These are phyloP conservation scores for Metarhizium humberi DNA, from an alignment of 2,329 filamentous ascomycete species.

Conservation along the genomic window DNA sequence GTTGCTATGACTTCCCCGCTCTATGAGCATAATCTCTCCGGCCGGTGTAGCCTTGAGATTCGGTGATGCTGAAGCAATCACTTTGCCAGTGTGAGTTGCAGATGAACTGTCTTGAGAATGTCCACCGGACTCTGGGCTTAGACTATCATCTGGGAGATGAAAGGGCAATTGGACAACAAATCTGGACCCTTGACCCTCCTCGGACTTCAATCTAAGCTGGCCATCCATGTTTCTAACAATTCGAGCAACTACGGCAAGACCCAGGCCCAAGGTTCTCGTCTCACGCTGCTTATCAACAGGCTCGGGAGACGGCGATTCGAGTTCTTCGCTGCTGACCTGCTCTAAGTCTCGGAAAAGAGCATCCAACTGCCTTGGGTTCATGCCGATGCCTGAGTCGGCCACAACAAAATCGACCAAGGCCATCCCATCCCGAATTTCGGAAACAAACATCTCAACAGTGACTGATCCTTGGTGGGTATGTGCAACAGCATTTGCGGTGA, in stretches of 20 bases:
- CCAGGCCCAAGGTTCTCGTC: conserved; percentile 58
- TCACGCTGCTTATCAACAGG: conserved; percentile 20
- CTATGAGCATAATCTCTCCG: conserved; percentile 54
- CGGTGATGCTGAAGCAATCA: conserved; percentile 12
- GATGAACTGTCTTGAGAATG: conserved; percentile 1
- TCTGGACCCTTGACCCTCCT: conserved; percentile 70
- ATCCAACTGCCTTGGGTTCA: conserved; percentile 52
- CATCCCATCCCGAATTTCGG: conserved; percentile 40
- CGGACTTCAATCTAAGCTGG: conserved; percentile 74
- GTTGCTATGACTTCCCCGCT: conserved; percentile 27
- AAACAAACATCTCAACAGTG: conserved; percentile 59
- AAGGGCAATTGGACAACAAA: conserved; percentile 78
- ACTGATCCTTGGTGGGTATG: conserved; percentile 62
- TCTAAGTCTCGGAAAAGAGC: conserved; percentile 49
- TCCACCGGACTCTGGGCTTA: conserved; percentile 13
- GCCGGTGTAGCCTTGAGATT: conserved; percentile 22
- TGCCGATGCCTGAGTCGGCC: conserved; percentile 66
- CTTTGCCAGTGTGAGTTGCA: conserved; percentile 6
- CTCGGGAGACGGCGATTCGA: conserved; percentile 16
- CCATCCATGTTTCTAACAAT: conserved; percentile 87
- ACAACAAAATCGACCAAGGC: conserved; percentile 65
- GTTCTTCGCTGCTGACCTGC: conserved; percentile 42
- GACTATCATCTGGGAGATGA: conserved; percentile 40
- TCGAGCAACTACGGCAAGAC: conserved; percentile 79
- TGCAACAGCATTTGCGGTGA: conserved; percentile 78